Conservation (phyloP, 805 yeast genomes). For the Nakazawaea laoshanensis region DNA sequence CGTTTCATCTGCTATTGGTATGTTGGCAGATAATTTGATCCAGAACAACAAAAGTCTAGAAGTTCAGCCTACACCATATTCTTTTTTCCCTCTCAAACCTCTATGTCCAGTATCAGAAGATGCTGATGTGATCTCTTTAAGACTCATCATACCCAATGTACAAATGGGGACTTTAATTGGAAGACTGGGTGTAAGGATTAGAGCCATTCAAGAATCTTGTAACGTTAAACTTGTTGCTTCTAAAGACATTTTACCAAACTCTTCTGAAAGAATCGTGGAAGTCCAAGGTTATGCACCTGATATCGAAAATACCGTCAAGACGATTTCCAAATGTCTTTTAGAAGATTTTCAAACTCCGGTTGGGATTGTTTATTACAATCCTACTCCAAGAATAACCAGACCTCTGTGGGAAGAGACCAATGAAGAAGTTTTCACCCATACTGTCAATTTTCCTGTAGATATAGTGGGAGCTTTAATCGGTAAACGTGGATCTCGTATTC, state of each 20-base stretch:
- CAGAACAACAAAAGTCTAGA: slow-evolving; percentile 23
- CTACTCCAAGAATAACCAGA: slow-evolving; percentile 20
- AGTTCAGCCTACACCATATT: slow-evolving; percentile 29
- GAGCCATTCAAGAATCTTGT: slow-evolving; percentile 61
- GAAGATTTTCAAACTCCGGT: slow-evolving; percentile 66
- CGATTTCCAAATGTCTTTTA: slow-evolving; percentile 61
- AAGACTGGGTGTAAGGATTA: slow-evolving; percentile 71
- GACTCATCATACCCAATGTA: slow-evolving; percentile 72
- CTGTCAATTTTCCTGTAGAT: slow-evolving; percentile 61
- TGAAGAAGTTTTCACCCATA: slow-evolving; percentile 22
- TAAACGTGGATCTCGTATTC: slow-evolving; percentile 76
- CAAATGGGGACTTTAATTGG: slow-evolving; percentile 91
- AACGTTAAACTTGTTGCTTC: slow-evolving; percentile 81
- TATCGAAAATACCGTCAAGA: slow-evolving; percentile 46
- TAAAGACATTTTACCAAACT: slow-evolving; percentile 70
- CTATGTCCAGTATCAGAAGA: slow-evolving; percentile 39
- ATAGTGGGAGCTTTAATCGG: slow-evolving; percentile 90
- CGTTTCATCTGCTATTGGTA: slow-evolving; percentile 61
- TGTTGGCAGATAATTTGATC: slow-evolving; percentile 54
- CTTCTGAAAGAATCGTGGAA: slow-evolving; percentile 82
- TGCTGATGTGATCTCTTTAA: slow-evolving; percentile 45
- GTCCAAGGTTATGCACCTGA: slow-evolving; percentile 70
- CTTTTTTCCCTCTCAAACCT: slow-evolving; percentile 52
- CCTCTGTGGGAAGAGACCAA: neutral
- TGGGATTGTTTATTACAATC: slow-evolving; percentile 58